Conservation (phyloP, 352 stramenopile species). For the Globisporangium paddicum region DNA sequence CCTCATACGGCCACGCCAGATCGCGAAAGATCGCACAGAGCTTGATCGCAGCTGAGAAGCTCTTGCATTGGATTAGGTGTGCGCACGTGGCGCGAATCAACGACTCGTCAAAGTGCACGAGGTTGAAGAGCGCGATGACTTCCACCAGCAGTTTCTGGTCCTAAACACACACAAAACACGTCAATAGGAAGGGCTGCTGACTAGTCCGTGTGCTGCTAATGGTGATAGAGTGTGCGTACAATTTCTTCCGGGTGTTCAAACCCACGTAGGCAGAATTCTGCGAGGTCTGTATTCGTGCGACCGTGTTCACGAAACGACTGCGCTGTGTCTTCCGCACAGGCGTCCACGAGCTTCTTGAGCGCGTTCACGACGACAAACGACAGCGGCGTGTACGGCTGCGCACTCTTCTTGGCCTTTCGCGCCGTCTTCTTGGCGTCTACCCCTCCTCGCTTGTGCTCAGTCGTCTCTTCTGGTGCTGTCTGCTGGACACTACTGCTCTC, state of each 20-base stretch:
- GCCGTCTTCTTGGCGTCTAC: conserved; percentile 1
- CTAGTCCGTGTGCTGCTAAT: too few species aligned
- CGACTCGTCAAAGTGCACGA: conserved; percentile 22
- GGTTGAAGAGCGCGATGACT: conserved; percentile 48
- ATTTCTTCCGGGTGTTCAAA: conserved; percentile 14
- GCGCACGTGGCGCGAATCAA: conserved; percentile 19
- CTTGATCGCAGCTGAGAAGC: conserved; percentile 46
- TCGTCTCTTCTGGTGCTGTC: background rate
- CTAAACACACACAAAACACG: conserved; percentile 14
- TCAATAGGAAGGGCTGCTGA: too few species aligned
- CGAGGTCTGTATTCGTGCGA: conserved; percentile 22
- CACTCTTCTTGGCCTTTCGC: conserved; percentile 26
- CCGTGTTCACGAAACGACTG: conserved; percentile 19
- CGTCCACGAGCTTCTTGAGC: conserved; percentile 27
- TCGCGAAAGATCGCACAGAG: conserved; percentile 29
- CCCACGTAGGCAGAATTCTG: conserved; percentile 23
- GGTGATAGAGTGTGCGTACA: background rate
- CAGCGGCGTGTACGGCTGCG: conserved; percentile 42
- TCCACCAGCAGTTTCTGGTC: conserved; percentile 59
- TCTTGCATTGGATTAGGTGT: conserved; percentile 33
- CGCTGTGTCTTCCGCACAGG: background rate
- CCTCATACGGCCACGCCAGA: conserved; percentile 28
- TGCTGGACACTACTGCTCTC: too few species aligned
- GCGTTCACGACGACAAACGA: conserved; percentile 53
- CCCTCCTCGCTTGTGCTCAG: background rate